Conservation (phyloP, 2,329 filamentous ascomycete species). For the Gliomastix tumulicola region DNA sequence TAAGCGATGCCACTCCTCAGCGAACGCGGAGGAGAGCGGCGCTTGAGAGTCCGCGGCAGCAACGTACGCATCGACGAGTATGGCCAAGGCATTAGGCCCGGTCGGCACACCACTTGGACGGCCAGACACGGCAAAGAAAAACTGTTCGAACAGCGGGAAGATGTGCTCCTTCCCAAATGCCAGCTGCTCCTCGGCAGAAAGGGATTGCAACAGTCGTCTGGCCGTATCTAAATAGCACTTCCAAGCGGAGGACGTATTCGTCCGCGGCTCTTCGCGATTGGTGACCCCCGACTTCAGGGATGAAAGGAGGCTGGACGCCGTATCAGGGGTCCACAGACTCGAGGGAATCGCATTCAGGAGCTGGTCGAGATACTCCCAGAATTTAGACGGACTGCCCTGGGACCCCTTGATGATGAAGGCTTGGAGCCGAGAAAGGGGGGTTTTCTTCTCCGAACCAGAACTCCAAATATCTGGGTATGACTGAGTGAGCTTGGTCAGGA, state of each 20-base stretch:
- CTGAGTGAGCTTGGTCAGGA: constrained; percentile 59
- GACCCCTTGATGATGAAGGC: constrained; percentile 78
- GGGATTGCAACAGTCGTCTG: constrained; percentile 40
- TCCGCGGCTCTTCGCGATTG: constrained; percentile 65
- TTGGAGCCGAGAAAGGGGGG: constrained; percentile 50
- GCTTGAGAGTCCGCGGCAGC: constrained; percentile 32
- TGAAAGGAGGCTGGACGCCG: constrained; percentile 54
- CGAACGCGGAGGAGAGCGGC: constrained; percentile 39
- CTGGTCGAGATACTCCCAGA: constrained; percentile 63
- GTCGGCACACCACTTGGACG: constrained; percentile 22
- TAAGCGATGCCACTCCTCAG: constrained; percentile 56
- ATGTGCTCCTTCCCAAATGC: constrained; percentile 41
- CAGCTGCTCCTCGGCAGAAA: constrained; percentile 37
- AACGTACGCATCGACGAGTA: constrained; percentile 41
- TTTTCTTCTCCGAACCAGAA: constrained; percentile 42
- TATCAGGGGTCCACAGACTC: constrained; percentile 33
- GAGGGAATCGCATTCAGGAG: constrained; percentile 56
- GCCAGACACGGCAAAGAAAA: constrained; percentile 37
- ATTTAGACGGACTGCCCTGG: constrained; percentile 64
- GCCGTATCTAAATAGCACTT: constrained; percentile 63
- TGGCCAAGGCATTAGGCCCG: constrained; percentile 22
- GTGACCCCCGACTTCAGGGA: constrained; percentile 66
- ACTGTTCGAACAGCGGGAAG: constrained; percentile 48
- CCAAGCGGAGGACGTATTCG: constrained; percentile 65
- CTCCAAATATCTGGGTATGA: constrained; percentile 69